Percentiles rank a stretch among this genome's conserved stretches.
phyloP scores from a whole-genome alignment of 1,284 basidiomycete genomes.

The Microbotryum lychnidis-dioicae region DNA sequence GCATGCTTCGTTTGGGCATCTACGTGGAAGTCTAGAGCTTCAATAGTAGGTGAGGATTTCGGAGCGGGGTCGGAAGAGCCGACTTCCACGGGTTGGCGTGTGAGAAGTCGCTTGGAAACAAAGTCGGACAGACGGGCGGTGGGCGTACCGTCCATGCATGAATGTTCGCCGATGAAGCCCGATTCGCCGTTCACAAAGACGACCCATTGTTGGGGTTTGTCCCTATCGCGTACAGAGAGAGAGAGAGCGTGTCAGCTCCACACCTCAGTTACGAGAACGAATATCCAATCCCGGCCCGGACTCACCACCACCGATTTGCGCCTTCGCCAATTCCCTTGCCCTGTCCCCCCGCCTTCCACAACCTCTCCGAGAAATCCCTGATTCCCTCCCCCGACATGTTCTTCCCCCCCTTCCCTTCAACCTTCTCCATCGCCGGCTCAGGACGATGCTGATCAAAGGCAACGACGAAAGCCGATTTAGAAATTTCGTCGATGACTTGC shows the following conservation, averaged over 20 bases:
- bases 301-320: slow-evolving; percentile 42
- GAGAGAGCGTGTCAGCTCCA: too few species aligned
- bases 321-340: slow-evolving; percentile 39
- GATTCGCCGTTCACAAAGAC: slow-evolving; percentile 68
- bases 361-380: slow-evolving; percentile 53
- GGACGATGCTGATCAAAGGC: slow-evolving; percentile 58
- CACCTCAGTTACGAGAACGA: slow-evolving; percentile 39
- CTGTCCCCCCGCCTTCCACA: slow-evolving; percentile 63
- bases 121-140: slow-evolving; percentile 62
- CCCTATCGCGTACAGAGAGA: slow-evolving; percentile 44
- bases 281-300: background rate
- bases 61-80: slow-evolving; percentile 36
- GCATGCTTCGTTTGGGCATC: slow-evolving; percentile 46
- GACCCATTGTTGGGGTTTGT: slow-evolving; percentile 75
- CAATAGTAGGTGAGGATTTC: slow-evolving; percentile 50
- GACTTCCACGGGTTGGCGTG: slow-evolving; percentile 35
- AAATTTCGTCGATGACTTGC: slow-evolving; percentile 58
- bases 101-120: slow-evolving; percentile 56
- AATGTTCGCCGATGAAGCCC: slow-evolving; percentile 85
- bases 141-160: slow-evolving; percentile 72
- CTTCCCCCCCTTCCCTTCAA: too few species aligned
- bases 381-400: slow-evolving; percentile 40
- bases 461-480: slow-evolving; percentile 72
- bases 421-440: slow-evolving; percentile 17
- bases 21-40: slow-evolving; percentile 59